Evolutionary conservation across 768 basidiomycete genomes (phyloP), one percentile per base, ranked within the genome.

Genomic region (Trametes cingulata): DNA sequence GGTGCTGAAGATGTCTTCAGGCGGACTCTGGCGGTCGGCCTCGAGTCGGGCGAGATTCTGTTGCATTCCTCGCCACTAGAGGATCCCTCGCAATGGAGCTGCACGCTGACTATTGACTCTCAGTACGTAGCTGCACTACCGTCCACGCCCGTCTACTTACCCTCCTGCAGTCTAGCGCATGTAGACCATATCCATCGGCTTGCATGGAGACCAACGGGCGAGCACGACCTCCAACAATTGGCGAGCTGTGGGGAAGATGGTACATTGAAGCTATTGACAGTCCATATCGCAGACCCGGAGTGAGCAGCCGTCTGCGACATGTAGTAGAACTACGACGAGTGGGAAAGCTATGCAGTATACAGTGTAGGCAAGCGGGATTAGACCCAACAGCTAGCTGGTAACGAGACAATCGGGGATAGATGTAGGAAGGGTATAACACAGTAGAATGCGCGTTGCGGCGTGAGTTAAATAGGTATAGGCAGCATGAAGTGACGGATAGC

Each of bases 181-280:
- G 80, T 88, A 36, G 84, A 86, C 62, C 88, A 93, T 56, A 82
- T 98, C 50, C 85, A 95, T 66, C 82, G 83, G 58, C 76, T 97
- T 56, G 80, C 85, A n/a, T 98, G 93, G 92, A 81, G 88, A 37
- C 85, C 87, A 29, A 71, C 68, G 54, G 13, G 66, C 64, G 50
- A 64, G 60, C 55, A 76, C 73, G 15, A 20, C 39, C 29, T 33
- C 12, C 56, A 54, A 57, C 79, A 85, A 60, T 80, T 98, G 52
- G 95, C 93, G 35, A 93, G 87, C 59, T 93, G 93, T 68, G 91
- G 92, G 73, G 93, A 96, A 77, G 95, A 98, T 80, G 87, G 91
- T 78, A 90, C 90, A 79, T 78, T 95, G 75, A 89, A 86, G 74
- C 80, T 96, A 77, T 76, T 86, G 73, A 78, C 78, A 69, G 77